Evolutionary conservation across 257 asterid genomes (phyloP), one percentile per base, ranked within the genome.

Genomic region (Primulina eburnea): DNA sequence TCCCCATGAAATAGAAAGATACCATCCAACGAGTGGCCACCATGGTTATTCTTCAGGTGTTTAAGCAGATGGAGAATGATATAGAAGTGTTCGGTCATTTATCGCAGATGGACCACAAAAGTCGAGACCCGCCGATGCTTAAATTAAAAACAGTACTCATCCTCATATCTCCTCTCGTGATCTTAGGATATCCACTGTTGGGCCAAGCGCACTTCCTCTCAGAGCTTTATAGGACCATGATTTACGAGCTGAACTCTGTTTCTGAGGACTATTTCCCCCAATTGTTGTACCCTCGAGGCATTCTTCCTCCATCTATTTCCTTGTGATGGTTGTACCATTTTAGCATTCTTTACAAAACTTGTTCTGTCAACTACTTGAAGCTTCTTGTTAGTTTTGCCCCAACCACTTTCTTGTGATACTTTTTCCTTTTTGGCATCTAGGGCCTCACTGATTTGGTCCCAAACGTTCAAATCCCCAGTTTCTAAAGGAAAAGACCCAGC

Each of bases 361-460:
- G 26, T 34, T 68, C 37, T 61, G 1, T n/a, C 33, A 4, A 79
- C 57, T 67, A 74, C 64, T 71, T 82, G 71, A 21, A 64, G 73
- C 80, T 76, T 77, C 77, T 81, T 81, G 76, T 76, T 73, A 70
- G 69, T 77, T 0, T 64, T 64, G 35, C 57, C 68, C 56, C 56
- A 64, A 43, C 68, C 21, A 9, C 17, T 12, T n/a, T 33, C 56
- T 65, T 28, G 33, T 2, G 81, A 55, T 59, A 75, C 69, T 65
- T 84, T 79, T 50, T 79, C 89, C 85, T 91, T 88, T 81, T 81
- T 88, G 68, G 91, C 86, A 69, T 70, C 80, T 3, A 88, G 78
- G 64, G 86, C 82, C 59, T 81, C 88, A 30, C 79, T 87, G 75
- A 91, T 56, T 73, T 86, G 83, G 18, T 94, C 98, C 99, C 99